phyloP scores from a whole-genome alignment of 257 asterid genomes.

The Pogostemon cablin region DNA sequence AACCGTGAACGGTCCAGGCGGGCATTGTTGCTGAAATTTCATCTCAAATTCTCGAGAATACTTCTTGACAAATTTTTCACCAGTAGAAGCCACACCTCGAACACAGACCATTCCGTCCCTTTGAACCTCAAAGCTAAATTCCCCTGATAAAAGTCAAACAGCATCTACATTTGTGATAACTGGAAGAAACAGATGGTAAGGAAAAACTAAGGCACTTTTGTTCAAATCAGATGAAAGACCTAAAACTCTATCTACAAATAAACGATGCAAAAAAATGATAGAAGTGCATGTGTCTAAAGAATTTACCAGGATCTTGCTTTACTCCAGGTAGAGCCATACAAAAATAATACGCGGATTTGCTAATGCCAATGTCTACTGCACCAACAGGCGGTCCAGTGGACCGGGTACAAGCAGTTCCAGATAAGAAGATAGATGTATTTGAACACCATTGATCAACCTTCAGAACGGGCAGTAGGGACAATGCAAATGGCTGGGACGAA shows the following conservation, averaged over 20 bases:
- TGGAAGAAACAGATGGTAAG: too few species aligned
- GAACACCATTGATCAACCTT: slow-evolving; percentile 48
- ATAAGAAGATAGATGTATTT: slow-evolving; percentile 45
- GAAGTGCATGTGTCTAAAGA: not conserved
- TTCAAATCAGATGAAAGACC: too few species aligned
- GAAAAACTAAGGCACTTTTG: too few species aligned
- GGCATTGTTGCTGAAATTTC: slow-evolving; percentile 76
- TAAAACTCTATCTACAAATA: not conserved
- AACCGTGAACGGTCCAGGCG: slow-evolving; percentile 78
- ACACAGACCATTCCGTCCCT: slow-evolving; percentile 64
- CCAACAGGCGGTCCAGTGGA: slow-evolving; percentile 75
- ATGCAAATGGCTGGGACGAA: slow-evolving; percentile 42
- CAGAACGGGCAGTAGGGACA: slow-evolving; percentile 62
- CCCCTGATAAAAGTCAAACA: slow-evolving; percentile 49
- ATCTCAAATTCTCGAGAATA: slow-evolving; percentile 64
- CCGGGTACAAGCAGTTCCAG: slow-evolving; percentile 65
- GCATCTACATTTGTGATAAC: not conserved
- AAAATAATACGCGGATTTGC: slow-evolving; percentile 70
- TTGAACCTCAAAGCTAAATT: slow-evolving; percentile 65
- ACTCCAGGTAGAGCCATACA: slow-evolving; percentile 92
- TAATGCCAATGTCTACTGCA: slow-evolving; percentile 66
- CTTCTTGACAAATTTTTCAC: slow-evolving; percentile 51
- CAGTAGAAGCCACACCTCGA: slow-evolving; percentile 72
- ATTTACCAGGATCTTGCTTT: slow-evolving; percentile 78
- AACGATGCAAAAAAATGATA: not conserved